phyloP scores from a whole-genome alignment of 2,329 filamentous ascomycete species.

The Apiospora kogelbergensis region DNA sequence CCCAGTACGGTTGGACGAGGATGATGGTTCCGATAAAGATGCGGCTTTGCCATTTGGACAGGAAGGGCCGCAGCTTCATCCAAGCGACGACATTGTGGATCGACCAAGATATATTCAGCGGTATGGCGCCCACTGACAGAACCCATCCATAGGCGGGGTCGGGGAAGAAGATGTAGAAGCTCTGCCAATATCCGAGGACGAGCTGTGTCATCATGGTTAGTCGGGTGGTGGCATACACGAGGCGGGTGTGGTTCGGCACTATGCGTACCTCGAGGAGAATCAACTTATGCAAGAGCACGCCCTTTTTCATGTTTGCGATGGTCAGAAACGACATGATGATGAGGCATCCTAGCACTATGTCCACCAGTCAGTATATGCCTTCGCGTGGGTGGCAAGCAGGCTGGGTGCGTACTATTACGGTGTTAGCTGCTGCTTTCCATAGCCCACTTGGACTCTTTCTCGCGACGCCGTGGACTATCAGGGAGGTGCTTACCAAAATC shows the following conservation, averaged over 20 bases:
- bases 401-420: background rate
- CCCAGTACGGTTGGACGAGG: slow-evolving; percentile 62
- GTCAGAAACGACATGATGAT: slow-evolving; percentile 49
- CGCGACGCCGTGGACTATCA: background rate
- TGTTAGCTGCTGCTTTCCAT: background rate
- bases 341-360: slow-evolving; percentile 42
- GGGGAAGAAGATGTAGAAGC: slow-evolving; percentile 57
- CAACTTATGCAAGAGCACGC: slow-evolving; percentile 48
- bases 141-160: slow-evolving; percentile 58
- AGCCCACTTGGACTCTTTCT: background rate
- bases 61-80: slow-evolving; percentile 65
- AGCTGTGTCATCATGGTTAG: slow-evolving; percentile 37
- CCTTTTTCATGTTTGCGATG: slow-evolving; percentile 47
- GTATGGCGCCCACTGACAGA: slow-evolving; percentile 58
- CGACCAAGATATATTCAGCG: slow-evolving; percentile 62
- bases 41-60: slow-evolving; percentile 46
- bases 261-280: slow-evolving; percentile 45
- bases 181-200: slow-evolving; percentile 55
- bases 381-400: background rate
- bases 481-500: background rate
- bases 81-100: slow-evolving; percentile 67
- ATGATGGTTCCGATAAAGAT: slow-evolving; percentile 60
- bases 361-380: background rate
- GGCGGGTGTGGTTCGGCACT: background rate
- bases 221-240: background rate